These are phyloP conservation scores for Tricholoma furcatifolium DNA, from an alignment of 768 basidiomycete genomes.

Conservation along the genomic window DNA sequence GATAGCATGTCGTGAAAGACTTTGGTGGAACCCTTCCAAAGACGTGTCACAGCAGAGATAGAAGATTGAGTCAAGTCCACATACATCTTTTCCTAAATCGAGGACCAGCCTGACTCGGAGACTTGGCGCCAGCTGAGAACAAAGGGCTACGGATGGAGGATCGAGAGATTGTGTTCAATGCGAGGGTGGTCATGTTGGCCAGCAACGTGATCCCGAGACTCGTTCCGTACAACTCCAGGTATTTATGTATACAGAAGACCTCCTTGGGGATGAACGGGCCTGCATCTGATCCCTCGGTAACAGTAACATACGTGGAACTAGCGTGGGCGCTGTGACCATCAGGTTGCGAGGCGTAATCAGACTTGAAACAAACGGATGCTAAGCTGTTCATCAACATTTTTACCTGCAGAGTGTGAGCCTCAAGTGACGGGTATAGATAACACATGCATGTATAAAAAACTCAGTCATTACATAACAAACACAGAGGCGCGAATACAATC, in stretches of 20 bases:
- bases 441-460: not conserved
- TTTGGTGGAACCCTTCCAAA: conserved; percentile 32
- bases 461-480: conserved; percentile 8
- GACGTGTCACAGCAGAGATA: not conserved
- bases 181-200: conserved; percentile 24
- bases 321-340: not conserved
- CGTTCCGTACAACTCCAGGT: not conserved
- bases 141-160: conserved; percentile 25
- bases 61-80: conserved; percentile 2
- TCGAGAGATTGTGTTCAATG: conserved; percentile 14
- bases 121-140: conserved; percentile 23
- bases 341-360: not conserved
- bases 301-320: not conserved
- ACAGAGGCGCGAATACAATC: not conserved
- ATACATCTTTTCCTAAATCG: conserved; percentile 27
- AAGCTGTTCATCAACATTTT: no score
- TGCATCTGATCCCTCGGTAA: not conserved
- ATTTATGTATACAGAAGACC: conserved; percentile 7
- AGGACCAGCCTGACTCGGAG: conserved; percentile 19
- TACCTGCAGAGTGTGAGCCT: not conserved
- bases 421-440: not conserved
- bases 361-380: no score
- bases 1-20: conserved; percentile 34
- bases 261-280: not conserved
- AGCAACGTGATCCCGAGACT: conserved; percentile 21